These are phyloP conservation scores for Chenopodium quinoa DNA, from an alignment of 148 eudicot genomes.

Conservation along the genomic window DNA sequence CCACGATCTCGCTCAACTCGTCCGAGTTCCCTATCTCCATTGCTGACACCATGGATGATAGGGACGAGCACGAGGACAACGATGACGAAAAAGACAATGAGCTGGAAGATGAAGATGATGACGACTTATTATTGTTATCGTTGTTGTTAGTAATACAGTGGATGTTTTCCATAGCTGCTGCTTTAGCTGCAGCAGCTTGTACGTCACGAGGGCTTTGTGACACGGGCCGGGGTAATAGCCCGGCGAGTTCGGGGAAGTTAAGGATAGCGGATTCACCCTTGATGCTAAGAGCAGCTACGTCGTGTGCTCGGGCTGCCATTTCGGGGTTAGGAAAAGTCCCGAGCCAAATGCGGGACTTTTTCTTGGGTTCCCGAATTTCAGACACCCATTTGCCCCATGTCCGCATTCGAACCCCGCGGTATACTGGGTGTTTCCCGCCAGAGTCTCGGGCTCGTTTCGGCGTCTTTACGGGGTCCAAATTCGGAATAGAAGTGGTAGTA, in stretches of 20 bases:
- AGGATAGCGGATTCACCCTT: conserved; percentile 75
- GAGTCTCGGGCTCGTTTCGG: conserved; percentile 25
- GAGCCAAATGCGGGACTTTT: conserved; percentile 86
- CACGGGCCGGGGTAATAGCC: conserved; percentile 54
- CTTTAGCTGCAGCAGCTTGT: conserved; percentile 83
- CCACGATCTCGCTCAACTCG: conserved; percentile 64
- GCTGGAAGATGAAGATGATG: neutral
- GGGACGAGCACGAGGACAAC: conserved; percentile 19
- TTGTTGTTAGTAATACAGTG: conserved; percentile 8
- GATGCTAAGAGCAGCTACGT: conserved; percentile 71
- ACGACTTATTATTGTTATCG: no score
- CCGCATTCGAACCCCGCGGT: conserved; percentile 74
- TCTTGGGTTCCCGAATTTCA: conserved; percentile 74
- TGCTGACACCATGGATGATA: conserved; percentile 29
- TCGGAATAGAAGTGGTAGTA: neutral
- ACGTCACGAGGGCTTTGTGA: conserved; percentile 65
- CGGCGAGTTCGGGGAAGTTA: conserved; percentile 72
- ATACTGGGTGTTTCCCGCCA: conserved; percentile 49
- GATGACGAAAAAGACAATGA: neutral
- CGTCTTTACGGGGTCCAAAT: neutral
- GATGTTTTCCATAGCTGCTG: conserved; percentile 67
- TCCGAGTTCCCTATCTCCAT: conserved; percentile 39
- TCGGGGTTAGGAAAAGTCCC: conserved; percentile 78
- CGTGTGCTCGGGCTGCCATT: conserved; percentile 92
- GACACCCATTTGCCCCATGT: conserved; percentile 94